A percentile compares a stretch with the other conserved stretches of the same genome.
Evolutionary conservation across 352 stramenopile species (phyloP).

Genomic region (Phytopythium helicoides): DNA sequence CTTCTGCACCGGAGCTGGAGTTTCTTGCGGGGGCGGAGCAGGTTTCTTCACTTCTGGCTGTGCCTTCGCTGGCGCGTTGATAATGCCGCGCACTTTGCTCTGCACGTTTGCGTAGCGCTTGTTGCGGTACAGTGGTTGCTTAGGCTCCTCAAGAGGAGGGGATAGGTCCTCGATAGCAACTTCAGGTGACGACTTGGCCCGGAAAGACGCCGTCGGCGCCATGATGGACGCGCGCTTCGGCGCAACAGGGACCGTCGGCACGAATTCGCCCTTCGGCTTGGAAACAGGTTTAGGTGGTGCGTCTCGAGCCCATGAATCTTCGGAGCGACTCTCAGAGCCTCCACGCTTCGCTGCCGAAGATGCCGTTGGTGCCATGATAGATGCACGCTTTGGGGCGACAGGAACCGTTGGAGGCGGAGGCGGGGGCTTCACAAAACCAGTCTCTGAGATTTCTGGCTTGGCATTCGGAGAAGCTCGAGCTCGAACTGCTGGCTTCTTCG

Average conservation of each 20-base stretch:
- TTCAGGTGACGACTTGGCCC: constrained; percentile 25
- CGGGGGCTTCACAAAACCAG: constrained; percentile 21
- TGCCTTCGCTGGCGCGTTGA: constrained; percentile 11
- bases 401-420: constrained; percentile 19
- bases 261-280: constrained; percentile 2
- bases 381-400: constrained; percentile 24
- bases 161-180: not conserved
- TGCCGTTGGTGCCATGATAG: constrained; percentile 26
- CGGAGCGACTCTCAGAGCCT: not conserved
- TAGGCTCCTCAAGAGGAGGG: constrained; percentile 4
- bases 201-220: constrained; percentile 27
- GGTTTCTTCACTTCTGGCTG: too few relatives aligned
- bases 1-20: not conserved
- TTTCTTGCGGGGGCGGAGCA: not conserved
- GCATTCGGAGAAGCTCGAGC: not conserved
- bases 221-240: constrained; percentile 32
- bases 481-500: constrained; percentile 3
- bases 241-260: constrained; percentile 11
- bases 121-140: constrained; percentile 16
- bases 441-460: constrained; percentile 6
- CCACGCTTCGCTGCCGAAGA: constrained; percentile 26
- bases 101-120: constrained; percentile 51
- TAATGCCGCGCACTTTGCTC: constrained; percentile 42
- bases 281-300: constrained; percentile 2
- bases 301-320: constrained; percentile 1